Conservation (phyloP, 2,329 filamentous ascomycete genomes). For the Fusarium newnesense region DNA sequence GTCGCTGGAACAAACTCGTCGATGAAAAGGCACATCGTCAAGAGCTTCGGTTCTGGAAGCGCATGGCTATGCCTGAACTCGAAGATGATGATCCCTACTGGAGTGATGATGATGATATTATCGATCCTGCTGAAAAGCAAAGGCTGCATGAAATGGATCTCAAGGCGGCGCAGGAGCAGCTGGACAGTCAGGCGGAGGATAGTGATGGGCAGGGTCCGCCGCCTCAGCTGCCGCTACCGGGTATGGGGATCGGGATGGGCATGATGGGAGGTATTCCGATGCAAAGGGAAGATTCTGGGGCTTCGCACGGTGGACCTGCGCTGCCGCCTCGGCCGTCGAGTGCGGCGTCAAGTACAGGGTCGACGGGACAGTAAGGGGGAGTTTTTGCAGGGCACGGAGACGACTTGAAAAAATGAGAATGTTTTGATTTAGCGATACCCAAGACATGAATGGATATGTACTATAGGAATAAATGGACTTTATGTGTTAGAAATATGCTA, state of each 20-base stretch:
- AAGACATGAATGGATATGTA: slow-evolving; percentile 42
- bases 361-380: slow-evolving; percentile 50
- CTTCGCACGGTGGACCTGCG: slow-evolving; percentile 41
- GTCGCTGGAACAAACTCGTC: slow-evolving; percentile 63
- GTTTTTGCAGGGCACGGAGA: neutral
- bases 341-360: slow-evolving; percentile 56
- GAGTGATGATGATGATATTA: slow-evolving; percentile 73
- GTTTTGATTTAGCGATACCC: slow-evolving; percentile 47
- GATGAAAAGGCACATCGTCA: slow-evolving; percentile 64
- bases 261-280: slow-evolving; percentile 53
- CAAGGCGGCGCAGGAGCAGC: slow-evolving; percentile 55
- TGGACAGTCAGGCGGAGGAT: slow-evolving; percentile 49
- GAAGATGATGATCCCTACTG: slow-evolving; percentile 69
- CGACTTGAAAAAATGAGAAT: slow-evolving; percentile 6
- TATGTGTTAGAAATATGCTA: neutral
- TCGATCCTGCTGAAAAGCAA: slow-evolving; percentile 70
- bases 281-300: slow-evolving; percentile 50
- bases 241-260: slow-evolving; percentile 38
- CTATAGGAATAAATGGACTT: slow-evolving; percentile 28
- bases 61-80: slow-evolving; percentile 71
- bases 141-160: slow-evolving; percentile 62
- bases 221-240: slow-evolving; percentile 33
- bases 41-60: slow-evolving; percentile 73
- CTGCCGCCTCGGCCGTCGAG: slow-evolving; percentile 52
- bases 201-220: slow-evolving; percentile 46